These are phyloP conservation scores for Penicillium canariense DNA, from an alignment of 495 filamentous ascomycete species.

Conservation along the genomic window DNA sequence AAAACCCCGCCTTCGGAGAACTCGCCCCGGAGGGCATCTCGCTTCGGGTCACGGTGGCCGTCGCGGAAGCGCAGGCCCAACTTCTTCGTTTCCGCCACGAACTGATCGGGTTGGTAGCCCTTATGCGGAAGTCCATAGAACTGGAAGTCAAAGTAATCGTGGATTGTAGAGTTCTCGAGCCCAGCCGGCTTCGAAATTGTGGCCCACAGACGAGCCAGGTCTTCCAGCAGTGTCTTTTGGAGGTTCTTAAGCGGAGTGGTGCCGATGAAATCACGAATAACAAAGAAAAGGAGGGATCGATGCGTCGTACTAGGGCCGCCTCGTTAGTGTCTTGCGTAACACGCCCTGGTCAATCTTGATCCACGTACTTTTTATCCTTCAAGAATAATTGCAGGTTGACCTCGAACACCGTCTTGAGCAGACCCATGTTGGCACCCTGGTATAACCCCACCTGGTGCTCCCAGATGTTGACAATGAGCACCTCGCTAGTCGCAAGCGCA, in stretches of 20 bases:
- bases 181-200: slow-evolving; percentile 87
- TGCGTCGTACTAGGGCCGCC: slow-evolving; percentile 66
- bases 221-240: slow-evolving; percentile 83
- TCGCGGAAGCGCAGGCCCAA: slow-evolving; percentile 78
- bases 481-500: slow-evolving; percentile 94
- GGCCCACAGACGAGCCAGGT: slow-evolving; percentile 87
- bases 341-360: background rate
- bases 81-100: slow-evolving; percentile 73
- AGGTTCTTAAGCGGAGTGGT: slow-evolving; percentile 85
- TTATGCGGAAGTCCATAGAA: slow-evolving; percentile 96
- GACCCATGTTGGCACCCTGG: slow-evolving; percentile 97
- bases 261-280: slow-evolving; percentile 94
- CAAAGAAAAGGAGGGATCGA: slow-evolving; percentile 93
- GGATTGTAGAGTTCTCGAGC: slow-evolving; percentile 82
- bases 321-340: slow-evolving; percentile 13
- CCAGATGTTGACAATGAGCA: slow-evolving; percentile 98
- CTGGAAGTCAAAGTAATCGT: slow-evolving; percentile 97
- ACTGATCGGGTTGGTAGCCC: slow-evolving; percentile 91
- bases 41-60: slow-evolving; percentile 65
- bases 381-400: slow-evolving; percentile 95
- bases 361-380: slow-evolving; percentile 81
- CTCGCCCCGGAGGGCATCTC: slow-evolving; percentile 52
- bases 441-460: slow-evolving; percentile 98
- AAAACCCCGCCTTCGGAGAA: slow-evolving; percentile 81
- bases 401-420: slow-evolving; percentile 97